These are phyloP conservation scores for maize (Zea mays) DNA, from an alignment of 176 grass and related monocot species.

Conservation along the genomic window Zm-B73-REFERENCE-NAM-5.0 NC_050096.1:237445001-237445500, in stretches of 20 bases:
- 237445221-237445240: slow-evolving; percentile 71
- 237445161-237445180: slow-evolving; percentile 67
- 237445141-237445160: slow-evolving; percentile 88
- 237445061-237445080: slow-evolving; percentile 84
- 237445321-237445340: slow-evolving; percentile 63
- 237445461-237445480: neutral
- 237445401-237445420: slow-evolving; percentile 23
- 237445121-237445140: slow-evolving; percentile 69
- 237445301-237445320: slow-evolving; percentile 66
- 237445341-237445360: slow-evolving; percentile 92
- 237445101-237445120: slow-evolving; percentile 38
- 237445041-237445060: slow-evolving; percentile 72
- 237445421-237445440: slow-evolving; percentile 13
- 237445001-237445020: slow-evolving; percentile 89
- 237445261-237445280: slow-evolving; percentile 73
- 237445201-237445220: slow-evolving; percentile 51
- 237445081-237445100: slow-evolving; percentile 44
- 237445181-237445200: slow-evolving; percentile 69
- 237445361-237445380: slow-evolving; percentile 70
- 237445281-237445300: slow-evolving; percentile 64
- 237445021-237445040: slow-evolving; percentile 76
- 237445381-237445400: slow-evolving; percentile 32
- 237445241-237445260: slow-evolving; percentile 96
- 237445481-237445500: slow-evolving; percentile 89
- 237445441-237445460: slow-evolving; percentile 17